Percentiles rank a stretch among this genome's conserved stretches.
phyloP scores from a whole-genome alignment of 176 grass and related monocot genomes.

The Aegilops umbellulata region DNA sequence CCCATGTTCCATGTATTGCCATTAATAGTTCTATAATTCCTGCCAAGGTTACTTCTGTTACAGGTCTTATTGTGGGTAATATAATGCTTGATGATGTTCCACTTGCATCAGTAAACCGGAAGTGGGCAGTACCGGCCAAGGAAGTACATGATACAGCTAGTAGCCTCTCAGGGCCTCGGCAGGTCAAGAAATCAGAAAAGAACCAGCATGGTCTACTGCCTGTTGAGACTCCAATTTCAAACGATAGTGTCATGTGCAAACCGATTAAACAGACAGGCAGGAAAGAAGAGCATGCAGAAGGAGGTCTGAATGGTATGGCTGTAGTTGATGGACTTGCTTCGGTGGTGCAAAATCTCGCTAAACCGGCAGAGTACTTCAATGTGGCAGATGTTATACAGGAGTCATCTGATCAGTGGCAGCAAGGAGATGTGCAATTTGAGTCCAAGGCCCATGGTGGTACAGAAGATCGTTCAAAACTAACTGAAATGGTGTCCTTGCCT shows the following conservation, averaged over 20 bases:
- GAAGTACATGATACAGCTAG: slow-evolving; percentile 28
- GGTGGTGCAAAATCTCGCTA: neutral
- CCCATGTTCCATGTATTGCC: slow-evolving; percentile 13
- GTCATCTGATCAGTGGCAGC: slow-evolving; percentile 28
- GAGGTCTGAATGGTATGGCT: neutral
- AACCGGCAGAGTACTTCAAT: slow-evolving; percentile 8
- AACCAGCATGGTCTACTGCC: slow-evolving; percentile 31
- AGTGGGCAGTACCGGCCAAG: slow-evolving; percentile 30
- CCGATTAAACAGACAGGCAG: slow-evolving; percentile 42
- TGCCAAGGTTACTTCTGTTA: slow-evolving; percentile 18
- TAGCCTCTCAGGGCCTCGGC: slow-evolving; percentile 40
- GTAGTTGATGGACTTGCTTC: slow-evolving; percentile 12
- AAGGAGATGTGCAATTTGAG: neutral
- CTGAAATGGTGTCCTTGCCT: neutral
- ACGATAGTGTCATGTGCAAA: slow-evolving; percentile 44
- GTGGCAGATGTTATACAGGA: slow-evolving; percentile 27
- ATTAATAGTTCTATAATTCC: slow-evolving; percentile 30
- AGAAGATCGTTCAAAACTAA: neutral
- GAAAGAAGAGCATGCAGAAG: slow-evolving; percentile 43
- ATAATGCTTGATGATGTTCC: slow-evolving; percentile 34
- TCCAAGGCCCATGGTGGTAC: neutral
- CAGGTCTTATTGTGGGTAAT: slow-evolving; percentile 36
- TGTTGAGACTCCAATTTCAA: slow-evolving; percentile 31
- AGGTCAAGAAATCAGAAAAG: slow-evolving; percentile 29
- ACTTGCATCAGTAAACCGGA: slow-evolving; percentile 1